A percentile compares a stretch with the other conserved stretches of the same genome.
These are phyloP conservation scores for Eucalyptus pauciflora DNA, from an alignment of 345 rosid genomes.

Conservation along the genomic window DNA sequence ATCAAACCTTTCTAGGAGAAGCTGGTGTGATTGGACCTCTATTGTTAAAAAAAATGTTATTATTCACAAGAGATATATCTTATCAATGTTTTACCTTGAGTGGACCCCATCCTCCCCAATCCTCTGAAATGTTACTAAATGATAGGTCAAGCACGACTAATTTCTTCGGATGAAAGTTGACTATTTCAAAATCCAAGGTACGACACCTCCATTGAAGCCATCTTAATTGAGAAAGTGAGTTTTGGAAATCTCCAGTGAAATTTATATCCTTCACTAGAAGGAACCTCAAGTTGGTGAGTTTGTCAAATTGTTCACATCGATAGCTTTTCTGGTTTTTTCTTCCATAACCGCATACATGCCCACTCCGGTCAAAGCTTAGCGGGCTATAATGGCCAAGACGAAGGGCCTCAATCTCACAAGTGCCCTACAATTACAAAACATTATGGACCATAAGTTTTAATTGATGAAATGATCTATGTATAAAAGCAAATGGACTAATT, in stretches of 20 bases:
- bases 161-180: neutral
- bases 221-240: neutral
- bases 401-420: neutral
- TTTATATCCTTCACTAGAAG: neutral
- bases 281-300: neutral
- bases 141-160: neutral
- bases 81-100: neutral
- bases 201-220: neutral
- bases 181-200: neutral
- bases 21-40: neutral
- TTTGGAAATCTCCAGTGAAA: neutral
- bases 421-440: neutral
- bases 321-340: too few relatives aligned
- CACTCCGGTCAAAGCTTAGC: too few relatives aligned
- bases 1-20: neutral
- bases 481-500: too few relatives aligned
- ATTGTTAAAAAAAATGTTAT: neutral
- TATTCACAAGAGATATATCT: neutral
- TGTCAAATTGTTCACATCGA: neutral
- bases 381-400: neutral
- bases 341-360: too few relatives aligned
- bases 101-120: neutral
- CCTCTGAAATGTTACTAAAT: fast-evolving
- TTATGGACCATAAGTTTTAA: neutral
- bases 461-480: neutral